Evolutionary conservation across 495 filamentous ascomycete genomes (phyloP).

Genomic region (Neurospora sp.): DNA sequence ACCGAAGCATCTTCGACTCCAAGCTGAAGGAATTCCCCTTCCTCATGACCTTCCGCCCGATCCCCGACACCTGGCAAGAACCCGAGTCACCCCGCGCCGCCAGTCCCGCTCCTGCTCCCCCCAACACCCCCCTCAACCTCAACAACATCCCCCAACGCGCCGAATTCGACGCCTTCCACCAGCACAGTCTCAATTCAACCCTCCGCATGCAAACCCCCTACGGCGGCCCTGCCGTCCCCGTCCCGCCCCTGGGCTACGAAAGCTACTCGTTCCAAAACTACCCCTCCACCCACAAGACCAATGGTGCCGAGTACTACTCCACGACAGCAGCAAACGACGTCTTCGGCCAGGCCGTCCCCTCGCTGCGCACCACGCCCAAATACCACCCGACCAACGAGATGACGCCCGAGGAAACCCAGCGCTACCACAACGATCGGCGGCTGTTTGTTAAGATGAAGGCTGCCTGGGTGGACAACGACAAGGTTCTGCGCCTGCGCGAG

Average conservation of each 20-base stretch:
- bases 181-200: neutral
- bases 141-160: neutral
- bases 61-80: neutral
- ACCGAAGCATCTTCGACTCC: neutral
- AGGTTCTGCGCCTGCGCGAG: neutral
- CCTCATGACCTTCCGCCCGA: neutral
- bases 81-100: neutral
- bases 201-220: neutral
- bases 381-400: slow-evolving; percentile 7
- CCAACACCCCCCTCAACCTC: neutral
- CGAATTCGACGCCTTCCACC: neutral
- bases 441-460: neutral
- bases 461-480: slow-evolving; percentile 1
- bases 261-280: slow-evolving; percentile 1
- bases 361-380: slow-evolving; percentile 4
- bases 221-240: neutral
- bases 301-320: neutral
- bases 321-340: neutral
- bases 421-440: slow-evolving; percentile 1
- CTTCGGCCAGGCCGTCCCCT: neutral
- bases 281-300: neutral
- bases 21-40: neutral
- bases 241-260: neutral
- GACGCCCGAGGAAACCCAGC: neutral
- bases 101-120: neutral